phyloP scores from a whole-genome alignment of 495 filamentous ascomycete genomes.

The Collariella sp. region DNA sequence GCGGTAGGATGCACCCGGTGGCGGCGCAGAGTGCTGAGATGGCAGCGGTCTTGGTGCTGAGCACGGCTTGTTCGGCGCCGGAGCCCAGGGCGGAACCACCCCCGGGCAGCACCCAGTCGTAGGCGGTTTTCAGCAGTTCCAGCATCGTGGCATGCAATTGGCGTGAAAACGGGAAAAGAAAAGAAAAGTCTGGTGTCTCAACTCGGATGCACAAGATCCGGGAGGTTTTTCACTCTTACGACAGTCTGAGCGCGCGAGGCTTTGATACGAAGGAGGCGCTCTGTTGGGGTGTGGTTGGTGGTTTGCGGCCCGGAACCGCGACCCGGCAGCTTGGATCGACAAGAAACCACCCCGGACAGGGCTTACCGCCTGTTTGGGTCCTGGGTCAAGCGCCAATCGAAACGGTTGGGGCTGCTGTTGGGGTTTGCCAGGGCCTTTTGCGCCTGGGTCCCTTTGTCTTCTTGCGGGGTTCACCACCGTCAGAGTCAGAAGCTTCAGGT shows the following conservation, averaged over 20 bases:
- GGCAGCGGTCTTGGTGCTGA: constrained; percentile 15
- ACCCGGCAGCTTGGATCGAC: neutral
- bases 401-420: neutral
- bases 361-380: neutral
- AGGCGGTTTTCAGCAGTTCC: constrained; percentile 8
- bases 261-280: no score
- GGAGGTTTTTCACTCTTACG: no score
- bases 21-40: constrained; percentile 15
- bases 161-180: neutral
- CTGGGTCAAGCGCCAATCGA: neutral
- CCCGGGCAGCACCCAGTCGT: constrained; percentile 1
- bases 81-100: neutral
- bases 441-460: neutral
- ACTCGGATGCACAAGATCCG: neutral
- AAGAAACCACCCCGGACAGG: neutral
- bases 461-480: neutral
- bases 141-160: neutral
- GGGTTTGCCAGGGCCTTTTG: neutral
- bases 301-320: neutral
- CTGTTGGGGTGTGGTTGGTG: no score
- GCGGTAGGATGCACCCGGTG: neutral
- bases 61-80: constrained; percentile 6
- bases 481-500: neutral
- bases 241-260: no score
- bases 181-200: neutral